Conservation (phyloP, 2,329 filamentous ascomycete species). For the Chalaropsis ovoidea region DNA sequence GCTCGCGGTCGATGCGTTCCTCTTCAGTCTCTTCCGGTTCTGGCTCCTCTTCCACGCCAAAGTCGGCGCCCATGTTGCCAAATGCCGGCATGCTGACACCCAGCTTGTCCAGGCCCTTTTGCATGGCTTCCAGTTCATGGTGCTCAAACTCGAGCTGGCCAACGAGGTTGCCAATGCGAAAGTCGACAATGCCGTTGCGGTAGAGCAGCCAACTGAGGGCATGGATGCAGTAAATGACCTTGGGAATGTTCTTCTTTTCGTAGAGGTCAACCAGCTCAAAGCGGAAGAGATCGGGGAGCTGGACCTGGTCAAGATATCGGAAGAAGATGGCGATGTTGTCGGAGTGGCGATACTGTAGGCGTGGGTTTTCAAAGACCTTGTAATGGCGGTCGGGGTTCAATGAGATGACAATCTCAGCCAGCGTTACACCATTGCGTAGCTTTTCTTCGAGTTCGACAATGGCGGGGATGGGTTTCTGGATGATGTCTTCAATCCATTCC, state of each 20-base stretch:
- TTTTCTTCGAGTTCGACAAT: slow-evolving; percentile 92
- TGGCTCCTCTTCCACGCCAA: slow-evolving; percentile 71
- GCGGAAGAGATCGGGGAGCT: slow-evolving; percentile 87
- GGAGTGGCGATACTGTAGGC: slow-evolving; percentile 86
- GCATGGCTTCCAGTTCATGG: slow-evolving; percentile 91
- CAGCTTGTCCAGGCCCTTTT: slow-evolving; percentile 91
- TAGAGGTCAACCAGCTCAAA: slow-evolving; percentile 97
- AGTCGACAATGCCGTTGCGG: slow-evolving; percentile 86
- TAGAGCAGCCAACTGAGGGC: slow-evolving; percentile 95
- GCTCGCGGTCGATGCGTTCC: slow-evolving; percentile 71
- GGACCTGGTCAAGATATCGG: slow-evolving; percentile 79
- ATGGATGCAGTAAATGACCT: slow-evolving; percentile 98
- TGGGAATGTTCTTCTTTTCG: slow-evolving; percentile 99
- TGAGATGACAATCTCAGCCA: slow-evolving; percentile 87
- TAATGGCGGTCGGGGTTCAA: slow-evolving; percentile 66
- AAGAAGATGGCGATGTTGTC: slow-evolving; percentile 98
- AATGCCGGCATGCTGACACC: slow-evolving; percentile 96
- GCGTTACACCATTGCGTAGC: slow-evolving; percentile 79
- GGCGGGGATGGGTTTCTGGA: slow-evolving; percentile 72
- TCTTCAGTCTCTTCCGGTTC: slow-evolving; percentile 80
- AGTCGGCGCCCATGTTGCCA: slow-evolving; percentile 91
- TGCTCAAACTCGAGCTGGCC: slow-evolving; percentile 96
- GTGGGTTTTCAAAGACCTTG: slow-evolving; percentile 76
- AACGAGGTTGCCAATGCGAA: slow-evolving; percentile 91
- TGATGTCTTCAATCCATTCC: slow-evolving; percentile 94